Evolutionary conservation across 1,284 basidiomycete genomes (phyloP), one percentile per base, ranked within the genome.

Genomic region (Cryptococcus wingfieldii): DNA sequence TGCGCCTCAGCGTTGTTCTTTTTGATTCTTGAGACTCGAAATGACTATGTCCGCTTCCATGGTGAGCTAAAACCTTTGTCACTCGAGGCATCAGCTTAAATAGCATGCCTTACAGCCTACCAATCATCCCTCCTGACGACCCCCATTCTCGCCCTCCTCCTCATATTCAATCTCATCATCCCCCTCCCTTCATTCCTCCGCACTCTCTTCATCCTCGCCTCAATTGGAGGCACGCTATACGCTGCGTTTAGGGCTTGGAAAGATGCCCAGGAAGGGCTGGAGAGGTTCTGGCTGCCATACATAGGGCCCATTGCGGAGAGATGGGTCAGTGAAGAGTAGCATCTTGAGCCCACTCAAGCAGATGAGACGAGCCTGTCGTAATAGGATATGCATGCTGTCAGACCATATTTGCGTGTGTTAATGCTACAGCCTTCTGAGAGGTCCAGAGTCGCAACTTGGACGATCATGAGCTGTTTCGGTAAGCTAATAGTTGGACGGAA

Each of bases 21-120:
- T 43, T 81, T 90, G 8, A 83, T 89, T n/a, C 62, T 86, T 19
- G 88, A 90, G 72, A 90, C 86, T 9, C 82, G 84, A 62, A 89
- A 88, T 64, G 87, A 89, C 74, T 88, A 84, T 65, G 84, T 89
- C 60, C 83, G 88, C 54, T 89, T 89, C 72, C 87, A 89, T 70
- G 85, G 87, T 87, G 56, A 65, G 82, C 69, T 23, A 23, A 34
- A 31, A 7, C 47, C 25, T n/a, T 28, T 27, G 5, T 38, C 34
- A 7, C 44, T 31, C 25, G 18, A 16, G 25, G 8, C 23, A 39
- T 38, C 34, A 12, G 8, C 38, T 25, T 14, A 23, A 6, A 18
- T 19, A n/a, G 6, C 37, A 9, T 18, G 4, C 53, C 54, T 41
- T 47, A 50, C 34, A n/a, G 87, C 87, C 42, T 90, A 89, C 68